Conservation (phyloP, 1,284 basidiomycete genomes). For the Lentinus polychrous region DNA sequence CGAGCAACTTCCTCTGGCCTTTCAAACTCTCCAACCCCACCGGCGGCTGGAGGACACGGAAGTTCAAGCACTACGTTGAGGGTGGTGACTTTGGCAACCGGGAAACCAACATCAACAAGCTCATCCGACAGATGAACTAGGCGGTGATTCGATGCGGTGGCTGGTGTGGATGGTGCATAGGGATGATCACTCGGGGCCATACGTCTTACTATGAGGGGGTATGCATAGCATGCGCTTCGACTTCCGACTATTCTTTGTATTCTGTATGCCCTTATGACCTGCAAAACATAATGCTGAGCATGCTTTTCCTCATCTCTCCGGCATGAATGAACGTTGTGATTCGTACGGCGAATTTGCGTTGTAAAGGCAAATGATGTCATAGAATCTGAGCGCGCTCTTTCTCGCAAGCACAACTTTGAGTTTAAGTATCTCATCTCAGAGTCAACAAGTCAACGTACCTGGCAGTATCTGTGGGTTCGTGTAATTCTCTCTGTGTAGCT, state of each 20-base stretch:
- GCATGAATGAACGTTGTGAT: too few species aligned
- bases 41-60: conserved; percentile 94
- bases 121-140: conserved; percentile 96
- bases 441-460: too few species aligned
- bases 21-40: conserved; percentile 99
- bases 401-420: too few species aligned
- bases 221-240: conserved; percentile 31
- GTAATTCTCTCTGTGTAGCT: too few species aligned
- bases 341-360: too few species aligned
- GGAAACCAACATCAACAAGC: conserved; percentile 94
- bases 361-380: too few species aligned
- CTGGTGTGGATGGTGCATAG: conserved; percentile 13
- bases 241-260: conserved; percentile 16
- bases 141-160: conserved; percentile 4
- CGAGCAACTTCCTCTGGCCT: conserved; percentile 95
- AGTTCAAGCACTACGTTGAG: conserved; percentile 94
- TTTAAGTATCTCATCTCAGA: too few species aligned
- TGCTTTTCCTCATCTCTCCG: conserved; percentile 7
- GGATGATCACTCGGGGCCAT: conserved; percentile 18
- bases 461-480: too few species aligned
- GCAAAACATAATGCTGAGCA: conserved; percentile 16
- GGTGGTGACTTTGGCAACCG: conserved; percentile 97
- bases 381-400: too few species aligned
- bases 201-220: conserved; percentile 26
- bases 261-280: conserved; percentile 19